Evolutionary conservation across 495 filamentous ascomycete species (phyloP), one percentile per base, ranked within the genome.

Genomic region (Neurospora sp.): DNA sequence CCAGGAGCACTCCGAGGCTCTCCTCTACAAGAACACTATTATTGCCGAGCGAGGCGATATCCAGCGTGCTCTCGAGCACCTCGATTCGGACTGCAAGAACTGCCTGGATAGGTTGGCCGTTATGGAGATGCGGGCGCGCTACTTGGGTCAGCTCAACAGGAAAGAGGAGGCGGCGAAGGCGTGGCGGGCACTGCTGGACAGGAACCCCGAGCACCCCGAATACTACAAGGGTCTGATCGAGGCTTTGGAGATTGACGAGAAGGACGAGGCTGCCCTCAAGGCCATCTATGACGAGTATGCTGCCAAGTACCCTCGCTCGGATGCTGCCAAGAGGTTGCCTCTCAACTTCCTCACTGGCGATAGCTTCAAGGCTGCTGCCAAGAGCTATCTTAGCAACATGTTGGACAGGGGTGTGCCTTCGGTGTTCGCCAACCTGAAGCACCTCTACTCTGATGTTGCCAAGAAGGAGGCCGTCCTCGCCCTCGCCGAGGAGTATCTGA

Each of bases 351-450:
- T 98, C 46, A 87, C 91, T 78, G 96, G 93, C 3, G 91, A 94
- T 31, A 88, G 91, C 9, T 99, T 98, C 82, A 89, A 87, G 76
- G 81, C 89, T 76, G 90, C 93, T 22, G 94, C 91, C 22, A 92
- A 95, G 79, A 79, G 82, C 11, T 99, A 99, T 77, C 80, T 99
- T 71, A 85, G 90, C 74, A 87, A 91, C 5, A 94, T 97, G 93
- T 86, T 99, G 39, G 89, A 91, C 78, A 98, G 95, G 81, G 96
- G 96, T n/a, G 92, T 98, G 20, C 95, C 96, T 8, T 98, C 96
- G 0, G 91, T 93, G 4, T 98, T 99, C 80, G 93, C 93, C 5
- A 98, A 98, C 81, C 86, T 99, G 73, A 99, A 98, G 84, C 86
- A 93, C 61, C 87, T 99, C 22, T 98, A 98, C 82, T 84, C 84